These are phyloP conservation scores for Colletotrichum limetticola DNA, from an alignment of 2,329 filamentous ascomycete genomes.

Conservation along the genomic window DNA sequence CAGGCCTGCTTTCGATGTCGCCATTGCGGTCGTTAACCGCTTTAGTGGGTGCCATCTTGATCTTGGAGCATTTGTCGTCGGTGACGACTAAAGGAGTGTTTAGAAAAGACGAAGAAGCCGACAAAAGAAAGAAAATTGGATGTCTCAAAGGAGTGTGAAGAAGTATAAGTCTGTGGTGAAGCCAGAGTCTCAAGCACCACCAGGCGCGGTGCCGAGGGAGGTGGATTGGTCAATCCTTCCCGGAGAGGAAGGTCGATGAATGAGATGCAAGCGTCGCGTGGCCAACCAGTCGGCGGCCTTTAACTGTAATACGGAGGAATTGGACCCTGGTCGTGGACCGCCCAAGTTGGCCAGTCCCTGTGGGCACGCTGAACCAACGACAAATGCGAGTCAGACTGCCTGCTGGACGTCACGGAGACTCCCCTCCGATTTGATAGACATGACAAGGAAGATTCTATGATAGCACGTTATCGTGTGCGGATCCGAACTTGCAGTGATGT, in stretches of 20 bases:
- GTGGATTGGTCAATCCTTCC: not conserved
- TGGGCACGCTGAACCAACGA: not conserved
- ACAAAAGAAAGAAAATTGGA: not conserved
- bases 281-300: not conserved
- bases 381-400: conserved; percentile 13
- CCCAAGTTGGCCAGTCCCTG: conserved; percentile 1
- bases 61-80: not conserved
- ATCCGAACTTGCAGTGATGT: not conserved
- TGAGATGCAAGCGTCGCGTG: not conserved
- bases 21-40: not conserved
- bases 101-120: not conserved
- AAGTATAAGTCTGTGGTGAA: not conserved
- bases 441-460: not conserved
- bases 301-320: not conserved
- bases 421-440: not conserved
- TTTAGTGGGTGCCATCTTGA: conserved; percentile 17
- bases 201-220: not conserved
- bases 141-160: not conserved
- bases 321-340: not conserved
- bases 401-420: not conserved
- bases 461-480: not conserved
- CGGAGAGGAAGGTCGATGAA: conserved; percentile 23
- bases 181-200: not conserved
- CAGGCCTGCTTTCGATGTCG: conserved; percentile 12
- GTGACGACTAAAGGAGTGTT: not conserved